Evolutionary conservation across 2,329 filamentous ascomycete species (phyloP).

Genomic region (Pseudonectria buxi): DNA sequence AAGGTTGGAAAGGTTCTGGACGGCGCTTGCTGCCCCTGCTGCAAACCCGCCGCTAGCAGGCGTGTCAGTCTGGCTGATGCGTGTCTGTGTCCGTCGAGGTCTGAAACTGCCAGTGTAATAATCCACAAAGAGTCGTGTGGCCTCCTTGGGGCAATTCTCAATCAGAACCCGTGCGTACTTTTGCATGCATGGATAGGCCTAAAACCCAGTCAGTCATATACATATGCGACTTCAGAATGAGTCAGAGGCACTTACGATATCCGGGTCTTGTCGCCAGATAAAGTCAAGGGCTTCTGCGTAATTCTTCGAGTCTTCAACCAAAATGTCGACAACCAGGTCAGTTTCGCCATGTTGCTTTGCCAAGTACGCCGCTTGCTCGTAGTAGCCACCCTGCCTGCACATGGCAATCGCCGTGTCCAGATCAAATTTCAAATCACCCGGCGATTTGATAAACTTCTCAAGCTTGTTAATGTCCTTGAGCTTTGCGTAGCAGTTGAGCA

Average conservation of each 20-base stretch:
- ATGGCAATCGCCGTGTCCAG: slow-evolving; percentile 94
- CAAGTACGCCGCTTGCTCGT: slow-evolving; percentile 90
- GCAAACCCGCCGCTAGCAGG: slow-evolving; percentile 40
- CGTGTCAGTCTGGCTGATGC: slow-evolving; percentile 29
- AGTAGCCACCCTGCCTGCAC: slow-evolving; percentile 96
- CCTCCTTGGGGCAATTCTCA: slow-evolving; percentile 74
- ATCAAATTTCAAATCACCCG: slow-evolving; percentile 91
- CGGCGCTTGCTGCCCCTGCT: slow-evolving; percentile 61
- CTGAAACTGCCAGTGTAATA: slow-evolving; percentile 86
- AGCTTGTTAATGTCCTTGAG: slow-evolving; percentile 95
- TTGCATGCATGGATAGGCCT: slow-evolving; percentile 85
- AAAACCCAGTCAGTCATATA: slow-evolving; percentile 23
- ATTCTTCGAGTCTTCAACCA: slow-evolving; percentile 91
- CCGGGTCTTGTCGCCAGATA: slow-evolving; percentile 79
- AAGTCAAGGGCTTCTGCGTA: slow-evolving; percentile 86
- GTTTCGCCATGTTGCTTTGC: slow-evolving; percentile 92
- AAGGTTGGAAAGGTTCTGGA: slow-evolving; percentile 79
- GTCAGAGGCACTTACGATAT: slow-evolving; percentile 49
- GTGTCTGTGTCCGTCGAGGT: slow-evolving; percentile 56
- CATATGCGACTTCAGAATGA: too few species aligned
- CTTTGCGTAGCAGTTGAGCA: slow-evolving; percentile 97
- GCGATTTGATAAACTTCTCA: slow-evolving; percentile 93
- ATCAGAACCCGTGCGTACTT: slow-evolving; percentile 91
- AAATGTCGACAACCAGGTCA: slow-evolving; percentile 87
- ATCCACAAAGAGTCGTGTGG: slow-evolving; percentile 83